Conservation (phyloP, 768 basidiomycete genomes). For the Artomyces pyxidatus region DNA sequence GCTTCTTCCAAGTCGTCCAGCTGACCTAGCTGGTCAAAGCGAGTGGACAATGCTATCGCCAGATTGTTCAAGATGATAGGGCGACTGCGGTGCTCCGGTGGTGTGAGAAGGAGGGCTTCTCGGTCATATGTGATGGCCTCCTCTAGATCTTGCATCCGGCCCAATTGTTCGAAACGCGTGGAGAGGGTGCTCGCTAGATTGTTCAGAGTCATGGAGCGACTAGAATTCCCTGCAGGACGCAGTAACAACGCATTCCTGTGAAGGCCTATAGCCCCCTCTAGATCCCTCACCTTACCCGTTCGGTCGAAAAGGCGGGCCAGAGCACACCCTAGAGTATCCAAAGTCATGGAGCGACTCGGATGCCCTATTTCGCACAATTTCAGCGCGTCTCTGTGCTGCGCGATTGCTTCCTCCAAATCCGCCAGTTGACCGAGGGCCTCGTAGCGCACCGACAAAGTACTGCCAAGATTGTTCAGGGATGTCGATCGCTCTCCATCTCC, state of each 20-base stretch:
- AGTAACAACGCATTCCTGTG: not conserved
- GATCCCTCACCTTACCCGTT: not conserved
- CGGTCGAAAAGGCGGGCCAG: not conserved
- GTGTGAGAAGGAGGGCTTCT: not conserved
- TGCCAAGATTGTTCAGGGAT: not conserved
- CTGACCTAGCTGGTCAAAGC: not conserved
- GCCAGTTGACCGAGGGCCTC: not conserved
- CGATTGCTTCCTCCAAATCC: not conserved
- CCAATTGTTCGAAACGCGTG: not conserved
- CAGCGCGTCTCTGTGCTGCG: not conserved
- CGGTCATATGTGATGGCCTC: not conserved
- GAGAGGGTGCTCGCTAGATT: not conserved
- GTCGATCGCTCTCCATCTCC: not conserved
- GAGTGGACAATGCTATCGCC: not conserved
- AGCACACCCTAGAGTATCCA: not conserved
- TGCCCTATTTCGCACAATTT: not conserved
- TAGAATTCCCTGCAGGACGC: not conserved
- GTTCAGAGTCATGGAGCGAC: not conserved
- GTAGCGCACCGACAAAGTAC: not conserved
- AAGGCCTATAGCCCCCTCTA: not conserved
- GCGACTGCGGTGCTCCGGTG: not conserved
- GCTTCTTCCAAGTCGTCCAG: not conserved
- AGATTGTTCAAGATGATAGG: not conserved
- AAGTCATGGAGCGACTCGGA: not conserved
- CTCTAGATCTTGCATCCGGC: not conserved